Base-by-base conservation (phyloP, 1,139 yeast genomes). In the Taiozyma sp. region DNA sequence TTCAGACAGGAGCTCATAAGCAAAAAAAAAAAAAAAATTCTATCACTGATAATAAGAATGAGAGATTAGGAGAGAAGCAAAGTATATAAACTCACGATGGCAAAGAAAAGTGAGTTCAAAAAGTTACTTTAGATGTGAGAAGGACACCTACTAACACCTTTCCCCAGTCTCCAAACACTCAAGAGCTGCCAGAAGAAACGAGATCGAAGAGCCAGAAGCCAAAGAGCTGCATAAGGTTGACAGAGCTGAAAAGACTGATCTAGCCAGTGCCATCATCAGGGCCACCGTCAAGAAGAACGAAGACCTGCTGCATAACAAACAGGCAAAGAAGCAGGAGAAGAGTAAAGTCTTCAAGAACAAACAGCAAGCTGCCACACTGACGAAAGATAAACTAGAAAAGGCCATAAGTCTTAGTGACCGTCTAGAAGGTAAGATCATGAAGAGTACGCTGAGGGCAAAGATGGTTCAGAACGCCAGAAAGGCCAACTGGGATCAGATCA, bases 141-240 rank as follows among this genome's bases (percentile, higher is more conserved):
- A 13, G 34, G 11, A n/a, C 19, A 11, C 19, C 1, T n/a, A 44
- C 46, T 35, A 42, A 37, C 46, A 3, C 13, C 11, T 9, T 19
- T 4, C 41, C 16, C 6, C 59, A 74, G 77, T 83, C 34, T 83
- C 89, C 13, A 85, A 83, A 57, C 82, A 77, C 56, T 83, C 90
- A 46, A 78, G 93, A 70, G 90, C 90, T 6, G 91, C 93, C 4
- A 80, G 91, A 69, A 75, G 89, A 64, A 85, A 84, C 4, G 74
- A 72, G 49, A 67, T 71, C 39, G 72, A 68, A 14, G 74, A 68
- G 21, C 68, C 71, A 7, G 85, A 80, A 56, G 76, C 76, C 13
- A 76, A 73, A 55, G 74, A 76, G 21, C 70, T 85, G 45, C 71
- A 73, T 28, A 64, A 68, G 24, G 64, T 83, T 24, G 84, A 88